Conservation (phyloP, 805 yeast genomes). For the Candida sonorensis region DNA sequence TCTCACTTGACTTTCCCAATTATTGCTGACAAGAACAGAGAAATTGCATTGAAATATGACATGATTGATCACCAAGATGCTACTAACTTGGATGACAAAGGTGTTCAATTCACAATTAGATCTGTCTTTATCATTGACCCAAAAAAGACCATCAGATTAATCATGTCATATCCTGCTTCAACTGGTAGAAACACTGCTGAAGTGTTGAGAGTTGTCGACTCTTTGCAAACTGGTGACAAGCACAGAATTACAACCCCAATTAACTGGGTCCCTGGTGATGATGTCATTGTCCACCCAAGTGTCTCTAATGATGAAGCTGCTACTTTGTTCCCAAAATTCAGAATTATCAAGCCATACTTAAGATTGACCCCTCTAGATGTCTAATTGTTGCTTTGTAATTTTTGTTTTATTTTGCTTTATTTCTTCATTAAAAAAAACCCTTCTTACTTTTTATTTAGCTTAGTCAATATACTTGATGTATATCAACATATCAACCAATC, state of each 20-base stretch:
- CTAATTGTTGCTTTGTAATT: not conserved
- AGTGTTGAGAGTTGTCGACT: slow-evolving; percentile 62
- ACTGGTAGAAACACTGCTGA: slow-evolving; percentile 75
- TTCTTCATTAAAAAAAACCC: too few relatives aligned
- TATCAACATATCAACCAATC: too few relatives aligned
- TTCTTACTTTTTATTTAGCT: too few relatives aligned
- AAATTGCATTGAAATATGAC: slow-evolving; percentile 55
- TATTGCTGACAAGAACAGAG: slow-evolving; percentile 57
- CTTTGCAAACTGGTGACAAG: slow-evolving; percentile 58
- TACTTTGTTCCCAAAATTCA: slow-evolving; percentile 54
- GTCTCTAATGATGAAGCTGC: slow-evolving; percentile 55
- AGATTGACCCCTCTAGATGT: slow-evolving; percentile 41
- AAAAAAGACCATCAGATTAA: slow-evolving; percentile 52
- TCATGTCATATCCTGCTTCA: slow-evolving; percentile 64
- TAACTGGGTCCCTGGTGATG: slow-evolving; percentile 67
- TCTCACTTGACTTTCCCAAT: slow-evolving; percentile 55
- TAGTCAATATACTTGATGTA: too few relatives aligned
- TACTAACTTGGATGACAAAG: slow-evolving; percentile 56
- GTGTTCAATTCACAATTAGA: slow-evolving; percentile 61
- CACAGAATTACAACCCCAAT: slow-evolving; percentile 60
- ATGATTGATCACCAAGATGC: slow-evolving; percentile 71
- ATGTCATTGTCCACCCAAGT: slow-evolving; percentile 65
- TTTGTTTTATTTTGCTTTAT: not conserved
- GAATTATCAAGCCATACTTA: slow-evolving; percentile 55
- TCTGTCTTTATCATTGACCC: slow-evolving; percentile 71